phyloP scores from a whole-genome alignment of 176 grass and related monocot species.

The Microstegium vimineum region DNA sequence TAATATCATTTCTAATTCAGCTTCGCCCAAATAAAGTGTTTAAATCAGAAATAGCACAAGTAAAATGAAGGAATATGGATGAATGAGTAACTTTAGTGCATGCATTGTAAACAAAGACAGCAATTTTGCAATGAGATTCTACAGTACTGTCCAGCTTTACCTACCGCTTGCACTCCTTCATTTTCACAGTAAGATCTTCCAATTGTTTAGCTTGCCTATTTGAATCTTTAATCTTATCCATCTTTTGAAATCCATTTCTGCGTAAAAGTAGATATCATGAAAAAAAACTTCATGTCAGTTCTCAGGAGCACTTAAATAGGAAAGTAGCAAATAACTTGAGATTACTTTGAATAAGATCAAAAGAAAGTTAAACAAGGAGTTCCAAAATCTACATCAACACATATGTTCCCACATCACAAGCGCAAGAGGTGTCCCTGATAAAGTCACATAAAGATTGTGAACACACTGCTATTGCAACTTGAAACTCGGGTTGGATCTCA shows the following conservation, averaged over 20 bases:
- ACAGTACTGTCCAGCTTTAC: conserved; percentile 15
- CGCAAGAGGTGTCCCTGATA: no score
- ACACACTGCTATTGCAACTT: background rate
- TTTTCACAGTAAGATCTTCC: conserved; percentile 94
- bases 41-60: background rate
- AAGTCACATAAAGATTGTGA: background rate
- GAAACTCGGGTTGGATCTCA: background rate
- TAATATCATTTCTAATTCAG: conserved; percentile 1
- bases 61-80: background rate
- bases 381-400: no score
- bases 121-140: background rate
- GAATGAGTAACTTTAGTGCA: conserved; percentile 1
- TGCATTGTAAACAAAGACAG: background rate
- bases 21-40: background rate
- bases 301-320: background rate
- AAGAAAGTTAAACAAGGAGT: no score
- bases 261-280: background rate
- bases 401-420: no score
- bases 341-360: background rate
- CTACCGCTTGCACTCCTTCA: conserved; percentile 94
- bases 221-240: conserved; percentile 96
- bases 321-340: background rate
- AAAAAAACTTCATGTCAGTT: background rate
- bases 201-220: conserved; percentile 88
- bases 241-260: conserved; percentile 99